Evolutionary conservation across 805 yeast genomes (phyloP).

Genomic region (Kuraishia molischiana): DNA sequence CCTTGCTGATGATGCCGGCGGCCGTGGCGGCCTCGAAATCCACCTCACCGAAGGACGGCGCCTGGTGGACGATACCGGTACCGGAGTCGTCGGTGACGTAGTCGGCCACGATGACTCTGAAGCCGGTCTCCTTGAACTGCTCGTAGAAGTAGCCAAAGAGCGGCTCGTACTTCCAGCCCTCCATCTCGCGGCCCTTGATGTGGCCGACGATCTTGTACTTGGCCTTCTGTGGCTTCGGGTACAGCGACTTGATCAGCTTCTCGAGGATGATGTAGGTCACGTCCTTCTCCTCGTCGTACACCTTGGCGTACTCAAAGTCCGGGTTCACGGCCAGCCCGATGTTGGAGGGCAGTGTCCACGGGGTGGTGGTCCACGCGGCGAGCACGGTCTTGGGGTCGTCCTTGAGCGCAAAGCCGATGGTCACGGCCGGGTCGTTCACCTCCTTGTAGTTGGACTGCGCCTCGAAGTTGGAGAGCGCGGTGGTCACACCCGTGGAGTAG

Average conservation of each 20-base stretch:
- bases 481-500: constrained; percentile 93
- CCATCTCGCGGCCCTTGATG: constrained; percentile 70
- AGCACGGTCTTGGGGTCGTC: constrained; percentile 76
- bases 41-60: constrained; percentile 99
- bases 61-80: constrained; percentile 98
- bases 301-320: constrained; percentile 82
- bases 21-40: constrained; percentile 80
- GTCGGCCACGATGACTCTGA: constrained; percentile 70
- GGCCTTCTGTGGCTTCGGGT: constrained; percentile 91
- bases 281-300: constrained; percentile 80
- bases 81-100: constrained; percentile 93
- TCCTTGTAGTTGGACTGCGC: constrained; percentile 98
- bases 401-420: constrained; percentile 75
- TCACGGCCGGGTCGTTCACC: constrained; percentile 93
- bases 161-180: constrained; percentile 75
- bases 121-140: constrained; percentile 65
- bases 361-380: constrained; percentile 99
- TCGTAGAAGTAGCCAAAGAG: constrained; percentile 75
- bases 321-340: constrained; percentile 89
- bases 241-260: constrained; percentile 68
- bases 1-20: constrained; percentile 66
- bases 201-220: constrained; percentile 76
- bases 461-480: constrained; percentile 95
- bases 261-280: constrained; percentile 79
- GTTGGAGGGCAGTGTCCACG: constrained; percentile 98